These are phyloP conservation scores for Candida broadrunensis DNA, from an alignment of 805 yeast genomes.

Conservation along the genomic window DNA sequence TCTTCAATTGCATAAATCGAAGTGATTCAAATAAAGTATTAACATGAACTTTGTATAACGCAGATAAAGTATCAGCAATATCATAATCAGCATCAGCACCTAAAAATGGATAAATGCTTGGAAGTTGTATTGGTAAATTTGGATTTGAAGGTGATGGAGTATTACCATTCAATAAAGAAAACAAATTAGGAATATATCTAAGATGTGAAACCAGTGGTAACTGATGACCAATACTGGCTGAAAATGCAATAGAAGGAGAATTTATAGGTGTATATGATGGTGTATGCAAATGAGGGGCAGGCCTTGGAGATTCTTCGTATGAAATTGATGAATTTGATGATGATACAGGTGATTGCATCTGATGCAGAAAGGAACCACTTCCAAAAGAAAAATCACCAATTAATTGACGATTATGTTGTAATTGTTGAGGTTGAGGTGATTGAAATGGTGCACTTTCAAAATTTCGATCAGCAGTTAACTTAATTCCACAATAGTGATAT, in stretches of 20 bases:
- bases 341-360: conserved; percentile 8
- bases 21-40: conserved; percentile 61
- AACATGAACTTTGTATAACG: conserved; percentile 64
- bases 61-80: conserved; percentile 58
- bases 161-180: conserved; percentile 14
- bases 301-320: conserved; percentile 9
- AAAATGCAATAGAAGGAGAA: conserved; percentile 7
- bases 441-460: conserved; percentile 8
- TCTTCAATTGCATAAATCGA: conserved; percentile 63
- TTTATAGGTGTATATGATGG: conserved; percentile 12
- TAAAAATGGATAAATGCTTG: conserved; percentile 41
- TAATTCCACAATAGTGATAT: conserved; percentile 83
- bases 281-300: conserved; percentile 7
- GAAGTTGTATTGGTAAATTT: conserved; percentile 22
- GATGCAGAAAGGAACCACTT: conserved; percentile 3
- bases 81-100: conserved; percentile 46
- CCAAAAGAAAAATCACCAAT: background rate
- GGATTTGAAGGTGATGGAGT: conserved; percentile 7
- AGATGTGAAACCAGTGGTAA: conserved; percentile 15
- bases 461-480: conserved; percentile 35
- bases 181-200: conserved; percentile 29
- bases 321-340: conserved; percentile 11
- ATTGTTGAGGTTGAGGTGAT: conserved; percentile 7
- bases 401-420: background rate
- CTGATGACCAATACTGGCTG: conserved; percentile 6